phyloP scores from a whole-genome alignment of 2,329 filamentous ascomycete genomes.

The Myriosclerotinia curreyana region DNA sequence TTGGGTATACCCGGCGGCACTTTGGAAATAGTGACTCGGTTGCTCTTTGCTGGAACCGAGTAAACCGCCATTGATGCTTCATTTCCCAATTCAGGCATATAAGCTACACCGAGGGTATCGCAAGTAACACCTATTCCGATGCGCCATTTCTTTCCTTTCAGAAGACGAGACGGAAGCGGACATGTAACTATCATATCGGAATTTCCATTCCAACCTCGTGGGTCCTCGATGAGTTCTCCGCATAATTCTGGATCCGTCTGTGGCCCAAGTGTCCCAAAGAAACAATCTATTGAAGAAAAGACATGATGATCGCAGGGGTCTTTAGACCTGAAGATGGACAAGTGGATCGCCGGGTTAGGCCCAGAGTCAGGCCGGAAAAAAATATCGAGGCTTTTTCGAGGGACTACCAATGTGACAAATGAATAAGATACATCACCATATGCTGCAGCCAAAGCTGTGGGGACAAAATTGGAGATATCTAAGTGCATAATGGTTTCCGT shows the following conservation, averaged over 20 bases:
- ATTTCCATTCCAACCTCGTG: not conserved
- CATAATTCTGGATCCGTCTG: not conserved
- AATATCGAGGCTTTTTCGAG: not conserved
- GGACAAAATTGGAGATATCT: not conserved
- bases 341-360: not conserved
- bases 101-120: not conserved
- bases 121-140: not conserved
- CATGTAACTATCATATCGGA: not conserved
- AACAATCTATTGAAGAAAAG: not conserved
- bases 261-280: constrained; percentile 9
- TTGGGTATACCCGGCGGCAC: not conserved
- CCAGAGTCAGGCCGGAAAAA: not conserved
- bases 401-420: not conserved
- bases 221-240: not conserved
- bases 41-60: not conserved
- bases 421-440: not conserved
- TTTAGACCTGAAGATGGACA: not conserved
- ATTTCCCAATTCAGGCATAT: not conserved
- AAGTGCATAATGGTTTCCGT: not conserved
- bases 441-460: not conserved
- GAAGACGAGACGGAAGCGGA: not conserved
- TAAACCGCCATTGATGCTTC: not conserved
- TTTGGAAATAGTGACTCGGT: constrained; percentile 7
- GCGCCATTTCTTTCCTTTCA: not conserved
- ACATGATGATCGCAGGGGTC: not conserved